phyloP scores from a whole-genome alignment of 805 yeast genomes.

The Kodamaea fukazawae region DNA sequence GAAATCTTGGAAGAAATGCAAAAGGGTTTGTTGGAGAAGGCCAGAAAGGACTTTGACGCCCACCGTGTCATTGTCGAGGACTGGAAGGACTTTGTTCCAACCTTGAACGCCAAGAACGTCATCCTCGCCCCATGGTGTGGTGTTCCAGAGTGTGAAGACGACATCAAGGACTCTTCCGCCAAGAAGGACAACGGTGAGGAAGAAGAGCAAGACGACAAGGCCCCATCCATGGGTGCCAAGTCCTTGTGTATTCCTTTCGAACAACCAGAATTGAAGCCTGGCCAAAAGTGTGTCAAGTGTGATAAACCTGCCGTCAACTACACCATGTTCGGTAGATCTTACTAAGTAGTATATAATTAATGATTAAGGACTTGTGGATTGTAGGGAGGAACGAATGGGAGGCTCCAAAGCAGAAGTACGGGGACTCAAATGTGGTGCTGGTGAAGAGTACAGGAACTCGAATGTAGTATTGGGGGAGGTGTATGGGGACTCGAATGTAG shows the following conservation, averaged over 20 bases:
- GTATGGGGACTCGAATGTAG: background rate
- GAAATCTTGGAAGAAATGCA: slow-evolving; percentile 82
- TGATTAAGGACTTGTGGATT: background rate
- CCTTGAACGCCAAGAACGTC: slow-evolving; percentile 86
- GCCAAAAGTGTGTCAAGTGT: slow-evolving; percentile 87
- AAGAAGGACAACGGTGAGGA: slow-evolving; percentile 77
- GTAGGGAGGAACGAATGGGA: background rate
- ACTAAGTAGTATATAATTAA: slow-evolving; percentile 39
- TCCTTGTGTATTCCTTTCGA: slow-evolving; percentile 94
- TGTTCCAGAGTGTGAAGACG: slow-evolving; percentile 89
- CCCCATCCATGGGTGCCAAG: slow-evolving; percentile 99
- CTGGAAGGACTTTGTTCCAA: slow-evolving; percentile 91
- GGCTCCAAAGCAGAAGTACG: too few species aligned
- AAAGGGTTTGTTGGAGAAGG: slow-evolving; percentile 64
- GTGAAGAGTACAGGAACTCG: too few species aligned
- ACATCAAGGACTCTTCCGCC: slow-evolving; percentile 86
- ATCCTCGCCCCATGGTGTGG: slow-evolving; percentile 98
- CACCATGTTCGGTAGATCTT: slow-evolving; percentile 97
- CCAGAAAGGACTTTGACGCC: slow-evolving; percentile 77
- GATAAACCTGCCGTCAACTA: slow-evolving; percentile 70
- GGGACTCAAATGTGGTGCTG: too few species aligned
- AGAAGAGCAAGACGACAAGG: slow-evolving; percentile 87
- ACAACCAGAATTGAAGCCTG: slow-evolving; percentile 78
- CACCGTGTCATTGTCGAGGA: slow-evolving; percentile 80
- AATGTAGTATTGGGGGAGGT: background rate